Evolutionary conservation across 495 filamentous ascomycete genomes (phyloP), one percentile per base, ranked within the genome.

Genomic region (Xylaria flabelliformis): DNA sequence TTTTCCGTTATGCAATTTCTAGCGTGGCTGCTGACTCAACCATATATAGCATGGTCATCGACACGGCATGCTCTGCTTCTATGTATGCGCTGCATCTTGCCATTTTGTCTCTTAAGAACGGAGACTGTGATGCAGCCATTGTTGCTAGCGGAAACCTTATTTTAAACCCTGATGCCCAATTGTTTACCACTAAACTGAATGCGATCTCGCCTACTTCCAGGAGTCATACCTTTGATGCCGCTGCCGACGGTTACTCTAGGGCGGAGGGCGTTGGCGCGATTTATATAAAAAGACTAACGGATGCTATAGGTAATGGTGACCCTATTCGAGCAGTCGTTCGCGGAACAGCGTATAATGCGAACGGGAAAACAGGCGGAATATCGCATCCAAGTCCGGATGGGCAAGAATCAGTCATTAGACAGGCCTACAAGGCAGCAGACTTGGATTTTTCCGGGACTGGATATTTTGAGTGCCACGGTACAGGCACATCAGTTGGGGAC

Each of bases 11-110:
- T 29, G 26, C 26, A 29, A 29, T 29, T 29, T 29, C 26, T 29
- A 29, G 26, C 26, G 26, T 29, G 26, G 26, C 26, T 67, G 26
- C 26, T 67, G 26, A 32, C 32, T 29, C 26, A 29, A 32, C 7
- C 17, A 6, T 1, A 13, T 12, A 26, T n/a, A 79, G 90, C 50
- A 89, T 91, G 76, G 92, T 89, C 56, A 85, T 95, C 36, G 93
- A 97, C 77, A 96, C 93, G 2, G 93, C 93, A 8, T 97, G 93
- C 78, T 95, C 93, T 10, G 92, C 91, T 12, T 91, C 89, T n/a
- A 64, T 82, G 53, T 74, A 79, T 12, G 79, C 79, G 1, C 46
- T 83, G 5, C 81, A 94, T 71, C 79, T 91, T 21, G 92, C 92
- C 24, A 93, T 91, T 76, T 91, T 89, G 70, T 86, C 89, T 0